Evolutionary conservation across 2,329 filamentous ascomycete species (phyloP).

Genomic region (Pestalotiopsis sp.): DNA sequence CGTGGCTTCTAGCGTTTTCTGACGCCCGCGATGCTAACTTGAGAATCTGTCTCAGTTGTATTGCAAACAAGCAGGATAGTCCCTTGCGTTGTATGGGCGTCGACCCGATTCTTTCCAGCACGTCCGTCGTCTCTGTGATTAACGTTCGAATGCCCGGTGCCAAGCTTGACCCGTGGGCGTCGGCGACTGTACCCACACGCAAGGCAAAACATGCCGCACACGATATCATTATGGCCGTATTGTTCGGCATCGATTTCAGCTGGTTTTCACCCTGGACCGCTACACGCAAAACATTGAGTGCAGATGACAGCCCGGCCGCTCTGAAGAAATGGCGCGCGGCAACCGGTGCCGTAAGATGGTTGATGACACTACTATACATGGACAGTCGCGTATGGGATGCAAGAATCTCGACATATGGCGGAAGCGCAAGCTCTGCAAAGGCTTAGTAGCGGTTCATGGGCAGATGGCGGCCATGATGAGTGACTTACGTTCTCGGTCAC

Average conservation of each 20-base stretch:
- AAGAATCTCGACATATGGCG: constrained; percentile 75
- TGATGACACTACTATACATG: constrained; percentile 75
- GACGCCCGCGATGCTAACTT: constrained; percentile 34
- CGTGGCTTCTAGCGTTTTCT: constrained; percentile 20
- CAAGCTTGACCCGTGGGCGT: constrained; percentile 55
- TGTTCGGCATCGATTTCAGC: constrained; percentile 76
- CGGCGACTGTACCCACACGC: constrained; percentile 61
- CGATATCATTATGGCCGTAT: constrained; percentile 78
- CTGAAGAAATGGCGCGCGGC: constrained; percentile 75
- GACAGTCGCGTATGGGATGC: constrained; percentile 73
- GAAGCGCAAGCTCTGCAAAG: constrained; percentile 53
- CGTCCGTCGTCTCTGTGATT: constrained; percentile 69
- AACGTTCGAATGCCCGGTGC: constrained; percentile 65
- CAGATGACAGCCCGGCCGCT: constrained; percentile 69
- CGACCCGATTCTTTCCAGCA: constrained; percentile 69
- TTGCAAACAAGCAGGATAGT: constrained; percentile 61
- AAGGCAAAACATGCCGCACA: constrained; percentile 72
- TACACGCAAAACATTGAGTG: constrained; percentile 73
- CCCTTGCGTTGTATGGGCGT: constrained; percentile 68
- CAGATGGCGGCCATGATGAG: constrained; percentile 1
- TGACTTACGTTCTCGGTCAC: constrained; percentile 44
- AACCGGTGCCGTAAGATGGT: constrained; percentile 70
- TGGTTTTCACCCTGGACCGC: constrained; percentile 72
- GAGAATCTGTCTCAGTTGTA: constrained; percentile 52
- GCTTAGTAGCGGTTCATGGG: constrained; percentile 12